Evolutionary conservation across 2,329 filamentous ascomycete species (phyloP).

Genomic region (Monilinia fructicola): DNA sequence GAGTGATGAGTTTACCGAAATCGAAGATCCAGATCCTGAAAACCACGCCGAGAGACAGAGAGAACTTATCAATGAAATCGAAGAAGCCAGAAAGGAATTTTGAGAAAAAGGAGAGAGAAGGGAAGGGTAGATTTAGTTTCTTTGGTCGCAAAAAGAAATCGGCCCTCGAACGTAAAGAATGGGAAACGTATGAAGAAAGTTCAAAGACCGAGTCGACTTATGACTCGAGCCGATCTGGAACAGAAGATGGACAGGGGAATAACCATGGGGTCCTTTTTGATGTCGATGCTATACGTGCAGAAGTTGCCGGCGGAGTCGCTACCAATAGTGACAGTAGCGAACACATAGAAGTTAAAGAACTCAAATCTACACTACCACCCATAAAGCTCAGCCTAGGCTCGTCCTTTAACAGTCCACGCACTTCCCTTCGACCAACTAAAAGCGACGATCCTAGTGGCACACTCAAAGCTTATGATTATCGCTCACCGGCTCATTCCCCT

Average conservation of each 20-base stretch:
- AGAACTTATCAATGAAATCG: slow-evolving; percentile 94
- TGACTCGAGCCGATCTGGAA: slow-evolving; percentile 15
- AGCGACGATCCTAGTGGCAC: slow-evolving; percentile 47
- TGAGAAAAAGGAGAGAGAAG: slow-evolving; percentile 68
- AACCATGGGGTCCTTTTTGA: slow-evolving; percentile 73
- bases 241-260: slow-evolving; percentile 39
- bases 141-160: slow-evolving; percentile 80
- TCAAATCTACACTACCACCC: slow-evolving; percentile 83
- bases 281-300: slow-evolving; percentile 87
- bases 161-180: slow-evolving; percentile 73
- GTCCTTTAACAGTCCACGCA: slow-evolving; percentile 27
- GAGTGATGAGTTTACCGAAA: slow-evolving; percentile 91
- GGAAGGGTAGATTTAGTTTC: slow-evolving; percentile 64
- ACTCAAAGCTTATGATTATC: slow-evolving; percentile 30
- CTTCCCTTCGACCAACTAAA: slow-evolving; percentile 47
- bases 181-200: slow-evolving; percentile 86
- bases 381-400: slow-evolving; percentile 70
- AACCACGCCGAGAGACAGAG: slow-evolving; percentile 84
- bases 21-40: slow-evolving; percentile 95
- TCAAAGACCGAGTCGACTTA: slow-evolving; percentile 49
- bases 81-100: slow-evolving; percentile 89
- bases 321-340: slow-evolving; percentile 28
- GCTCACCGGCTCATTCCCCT: slow-evolving; percentile 26
- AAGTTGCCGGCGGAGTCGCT: slow-evolving; percentile 56
- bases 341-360: slow-evolving; percentile 67